These are phyloP conservation scores for Omphalotus guepiniiformis DNA, from an alignment of 768 basidiomycete species.

Conservation along the genomic window DNA sequence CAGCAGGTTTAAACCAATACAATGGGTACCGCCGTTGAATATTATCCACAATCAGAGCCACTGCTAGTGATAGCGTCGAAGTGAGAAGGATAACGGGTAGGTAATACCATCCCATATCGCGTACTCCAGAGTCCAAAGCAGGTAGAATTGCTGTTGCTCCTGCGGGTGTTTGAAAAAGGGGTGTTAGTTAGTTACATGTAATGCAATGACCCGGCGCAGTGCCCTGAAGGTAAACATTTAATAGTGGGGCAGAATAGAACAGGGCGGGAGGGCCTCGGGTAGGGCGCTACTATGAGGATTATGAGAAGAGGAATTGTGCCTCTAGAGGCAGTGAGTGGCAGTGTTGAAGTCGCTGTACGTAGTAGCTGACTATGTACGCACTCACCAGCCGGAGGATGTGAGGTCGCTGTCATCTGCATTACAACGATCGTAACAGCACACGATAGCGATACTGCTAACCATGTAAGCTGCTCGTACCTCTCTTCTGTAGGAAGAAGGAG, in stretches of 20 bases:
- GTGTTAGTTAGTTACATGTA: too few relatives aligned
- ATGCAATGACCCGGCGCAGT: too few relatives aligned
- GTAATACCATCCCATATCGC: slow-evolving; percentile 48
- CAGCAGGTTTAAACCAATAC: slow-evolving; percentile 35
- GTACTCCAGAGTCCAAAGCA: slow-evolving; percentile 35
- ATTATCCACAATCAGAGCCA: slow-evolving; percentile 47
- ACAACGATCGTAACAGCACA: slow-evolving; percentile 33
- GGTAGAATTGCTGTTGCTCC: slow-evolving; percentile 55
- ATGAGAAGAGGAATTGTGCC: too few relatives aligned
- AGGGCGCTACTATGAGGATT: too few relatives aligned
- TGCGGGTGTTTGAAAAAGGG: slow-evolving; percentile 21
- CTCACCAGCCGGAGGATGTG: slow-evolving; percentile 39
- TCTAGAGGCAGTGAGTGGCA: too few relatives aligned
- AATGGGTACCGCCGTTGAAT: slow-evolving; percentile 46
- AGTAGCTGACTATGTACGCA: too few relatives aligned
- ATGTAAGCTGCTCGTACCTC: slow-evolving; percentile 39
- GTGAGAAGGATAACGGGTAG: slow-evolving; percentile 49
- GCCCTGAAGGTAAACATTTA: too few relatives aligned
- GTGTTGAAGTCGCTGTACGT: too few relatives aligned
- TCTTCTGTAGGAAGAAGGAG: slow-evolving; percentile 38
- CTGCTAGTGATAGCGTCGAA: slow-evolving; percentile 36
- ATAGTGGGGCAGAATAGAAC: too few relatives aligned
- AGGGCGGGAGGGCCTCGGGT: too few relatives aligned
- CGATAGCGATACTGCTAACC: slow-evolving; percentile 46
- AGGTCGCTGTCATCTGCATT: slow-evolving; percentile 50